Percentiles rank a stretch among this genome's conserved stretches.
phyloP scores from a whole-genome alignment of 163 green algal species.

The Scenedesmus sp. region DNA sequence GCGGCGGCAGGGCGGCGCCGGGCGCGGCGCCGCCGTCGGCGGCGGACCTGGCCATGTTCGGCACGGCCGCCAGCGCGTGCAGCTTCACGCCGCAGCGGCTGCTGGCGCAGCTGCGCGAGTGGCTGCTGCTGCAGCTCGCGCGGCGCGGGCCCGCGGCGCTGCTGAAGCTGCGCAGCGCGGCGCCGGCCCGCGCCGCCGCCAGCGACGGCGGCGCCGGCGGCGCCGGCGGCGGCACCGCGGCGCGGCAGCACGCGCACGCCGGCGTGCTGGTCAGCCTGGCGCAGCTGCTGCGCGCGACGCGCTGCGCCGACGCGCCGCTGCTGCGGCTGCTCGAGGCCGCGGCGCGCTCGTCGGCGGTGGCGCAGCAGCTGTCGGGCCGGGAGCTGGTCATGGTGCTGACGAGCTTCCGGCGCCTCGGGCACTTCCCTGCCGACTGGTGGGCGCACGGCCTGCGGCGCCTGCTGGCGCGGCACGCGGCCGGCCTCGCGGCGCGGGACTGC shows the following conservation, averaged over 20 bases:
- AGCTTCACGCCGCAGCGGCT: slow-evolving; percentile 10
- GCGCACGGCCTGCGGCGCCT: not conserved
- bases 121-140: slow-evolving; percentile 22
- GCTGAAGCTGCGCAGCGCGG: slow-evolving; percentile 1
- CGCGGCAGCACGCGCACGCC: not conserved
- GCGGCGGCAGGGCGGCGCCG: not conserved
- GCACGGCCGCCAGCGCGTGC: not conserved
- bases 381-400: slow-evolving; percentile 26
- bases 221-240: slow-evolving; percentile 6
- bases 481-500: not conserved
- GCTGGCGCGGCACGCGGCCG: not conserved
- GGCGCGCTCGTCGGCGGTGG: not conserved
- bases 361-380: slow-evolving; percentile 14
- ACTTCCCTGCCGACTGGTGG: slow-evolving; percentile 12
- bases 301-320: not conserved
- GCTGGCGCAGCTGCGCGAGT: not conserved
- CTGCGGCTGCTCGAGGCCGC: slow-evolving; percentile 15
- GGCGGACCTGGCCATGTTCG: slow-evolving; percentile 24
- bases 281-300: slow-evolving; percentile 5
- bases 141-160: not conserved
- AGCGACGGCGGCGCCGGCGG: not conserved
- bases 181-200: not conserved
- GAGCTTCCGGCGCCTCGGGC: slow-evolving; percentile 10
- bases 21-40: slow-evolving; percentile 1
- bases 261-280: not conserved